Percentiles rank a stretch among this genome's conserved stretches.
phyloP scores from a whole-genome alignment of 257 asterid genomes.

The Nicotiana knightiana region DNA sequence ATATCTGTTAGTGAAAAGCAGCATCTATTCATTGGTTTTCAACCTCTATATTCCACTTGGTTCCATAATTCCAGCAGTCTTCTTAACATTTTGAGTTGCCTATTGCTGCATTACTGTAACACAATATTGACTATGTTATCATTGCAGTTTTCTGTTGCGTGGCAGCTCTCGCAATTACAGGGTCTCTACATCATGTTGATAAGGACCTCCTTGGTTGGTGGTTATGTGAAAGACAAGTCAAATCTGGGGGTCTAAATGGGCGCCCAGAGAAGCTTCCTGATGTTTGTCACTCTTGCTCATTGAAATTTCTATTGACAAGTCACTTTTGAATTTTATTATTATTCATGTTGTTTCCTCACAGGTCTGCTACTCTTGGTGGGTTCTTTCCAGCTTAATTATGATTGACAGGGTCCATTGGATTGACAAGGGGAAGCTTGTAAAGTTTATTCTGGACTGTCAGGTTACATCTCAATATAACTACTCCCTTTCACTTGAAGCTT shows the following conservation, averaged over 20 bases:
- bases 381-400: slow-evolving; percentile 85
- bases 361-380: slow-evolving; percentile 99
- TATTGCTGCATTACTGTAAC: neutral
- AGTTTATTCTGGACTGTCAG: slow-evolving; percentile 88
- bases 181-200: slow-evolving; percentile 81
- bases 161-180: slow-evolving; percentile 92
- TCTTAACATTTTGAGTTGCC: neutral
- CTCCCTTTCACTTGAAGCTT: neutral
- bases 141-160: slow-evolving; percentile 87
- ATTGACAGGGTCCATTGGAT: slow-evolving; percentile 94
- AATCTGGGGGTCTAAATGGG: slow-evolving; percentile 93
- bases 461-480: slow-evolving; percentile 20
- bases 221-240: slow-evolving; percentile 90
- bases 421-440: slow-evolving; percentile 67
- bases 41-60: neutral
- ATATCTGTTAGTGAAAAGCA: neutral
- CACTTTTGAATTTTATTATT: neutral
- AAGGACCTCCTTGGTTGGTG: slow-evolving; percentile 99
- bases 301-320: neutral
- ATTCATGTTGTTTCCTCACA: slow-evolving; percentile 17
- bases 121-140: neutral
- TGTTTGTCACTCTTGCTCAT: slow-evolving; percentile 37
- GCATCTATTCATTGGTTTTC: neutral
- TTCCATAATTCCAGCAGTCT: neutral
- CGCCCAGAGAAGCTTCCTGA: slow-evolving; percentile 99